Conservation (phyloP, 1,139 yeast species). For the Taiozyma onychis region DNA sequence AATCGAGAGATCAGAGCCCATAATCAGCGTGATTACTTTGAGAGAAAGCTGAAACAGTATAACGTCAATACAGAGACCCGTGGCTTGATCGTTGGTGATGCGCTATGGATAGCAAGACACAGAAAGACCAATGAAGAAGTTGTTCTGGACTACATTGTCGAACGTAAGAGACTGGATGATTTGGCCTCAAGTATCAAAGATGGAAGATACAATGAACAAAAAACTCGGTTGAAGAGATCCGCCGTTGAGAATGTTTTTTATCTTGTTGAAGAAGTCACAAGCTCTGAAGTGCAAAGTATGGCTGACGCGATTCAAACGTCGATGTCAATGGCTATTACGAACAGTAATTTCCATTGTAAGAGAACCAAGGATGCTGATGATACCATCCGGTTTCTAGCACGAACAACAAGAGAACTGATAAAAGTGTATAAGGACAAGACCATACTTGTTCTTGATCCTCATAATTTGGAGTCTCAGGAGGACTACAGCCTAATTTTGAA, state of each 20-base stretch:
- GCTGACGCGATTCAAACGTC: constrained; percentile 71
- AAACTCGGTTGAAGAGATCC: constrained; percentile 62
- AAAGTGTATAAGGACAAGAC: constrained; percentile 31
- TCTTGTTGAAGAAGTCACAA: constrained; percentile 71
- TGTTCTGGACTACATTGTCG: constrained; percentile 74
- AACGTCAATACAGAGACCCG: constrained; percentile 50
- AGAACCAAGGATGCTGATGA: constrained; percentile 71
- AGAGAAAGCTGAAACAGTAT: constrained; percentile 42
- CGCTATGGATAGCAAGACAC: constrained; percentile 80
- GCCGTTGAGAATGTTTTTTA: constrained; percentile 68
- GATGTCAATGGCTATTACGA: constrained; percentile 64
- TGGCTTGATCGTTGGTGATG: constrained; percentile 79
- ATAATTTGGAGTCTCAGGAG: constrained; percentile 43
- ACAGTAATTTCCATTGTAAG: constrained; percentile 61
- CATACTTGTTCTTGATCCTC: constrained; percentile 45
- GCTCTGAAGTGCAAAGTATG: constrained; percentile 40
- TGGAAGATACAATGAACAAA: constrained; percentile 86
- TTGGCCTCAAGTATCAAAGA: constrained; percentile 76
- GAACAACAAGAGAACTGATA: constrained; percentile 47
- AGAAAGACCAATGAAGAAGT: constrained; percentile 52
- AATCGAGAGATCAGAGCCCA: constrained; percentile 70
- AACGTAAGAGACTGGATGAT: constrained; percentile 86
- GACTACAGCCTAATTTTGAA: constrained; percentile 41
- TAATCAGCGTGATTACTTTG: constrained; percentile 60
- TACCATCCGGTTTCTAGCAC: constrained; percentile 59